These are phyloP conservation scores for Komagataella pastoris DNA, from an alignment of 805 yeast species.

Conservation along the genomic window DNA sequence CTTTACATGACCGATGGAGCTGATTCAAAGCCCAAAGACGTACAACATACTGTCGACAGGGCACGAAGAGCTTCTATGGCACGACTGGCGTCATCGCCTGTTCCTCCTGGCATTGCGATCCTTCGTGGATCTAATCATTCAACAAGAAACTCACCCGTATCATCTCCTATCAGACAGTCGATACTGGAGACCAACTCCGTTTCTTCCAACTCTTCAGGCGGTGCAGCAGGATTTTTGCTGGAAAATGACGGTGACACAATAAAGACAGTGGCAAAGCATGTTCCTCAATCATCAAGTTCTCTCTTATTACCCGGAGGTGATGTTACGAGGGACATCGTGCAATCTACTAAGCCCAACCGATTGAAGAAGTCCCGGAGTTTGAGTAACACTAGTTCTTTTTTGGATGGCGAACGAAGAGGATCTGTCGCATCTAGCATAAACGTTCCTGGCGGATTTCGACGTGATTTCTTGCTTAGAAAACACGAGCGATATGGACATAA, in stretches of 20 bases:
- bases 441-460: slow-evolving; percentile 75
- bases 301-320: slow-evolving; percentile 35
- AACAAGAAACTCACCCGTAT: neutral
- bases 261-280: neutral
- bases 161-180: neutral
- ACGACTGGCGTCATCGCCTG: slow-evolving; percentile 13
- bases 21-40: slow-evolving; percentile 2
- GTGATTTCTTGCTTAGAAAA: slow-evolving; percentile 41
- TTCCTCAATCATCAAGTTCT: slow-evolving; percentile 8
- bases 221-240: neutral
- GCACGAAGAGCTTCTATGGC: slow-evolving; percentile 19
- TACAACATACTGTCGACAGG: slow-evolving; percentile 1
- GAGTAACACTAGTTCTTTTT: slow-evolving; percentile 12
- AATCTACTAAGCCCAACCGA: slow-evolving; percentile 15
- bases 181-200: neutral
- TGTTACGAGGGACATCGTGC: slow-evolving; percentile 29
- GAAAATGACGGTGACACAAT: neutral
- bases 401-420: slow-evolving; percentile 31
- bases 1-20: neutral
- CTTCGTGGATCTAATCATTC: neutral
- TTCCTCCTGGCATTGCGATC: neutral
- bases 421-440: slow-evolving; percentile 57
- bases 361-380: slow-evolving; percentile 15
- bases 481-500: slow-evolving; percentile 12
- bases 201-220: neutral